These are phyloP conservation scores for Alternaria sp. DNA, from an alignment of 2,329 filamentous ascomycete genomes.

Conservation along the genomic window DNA sequence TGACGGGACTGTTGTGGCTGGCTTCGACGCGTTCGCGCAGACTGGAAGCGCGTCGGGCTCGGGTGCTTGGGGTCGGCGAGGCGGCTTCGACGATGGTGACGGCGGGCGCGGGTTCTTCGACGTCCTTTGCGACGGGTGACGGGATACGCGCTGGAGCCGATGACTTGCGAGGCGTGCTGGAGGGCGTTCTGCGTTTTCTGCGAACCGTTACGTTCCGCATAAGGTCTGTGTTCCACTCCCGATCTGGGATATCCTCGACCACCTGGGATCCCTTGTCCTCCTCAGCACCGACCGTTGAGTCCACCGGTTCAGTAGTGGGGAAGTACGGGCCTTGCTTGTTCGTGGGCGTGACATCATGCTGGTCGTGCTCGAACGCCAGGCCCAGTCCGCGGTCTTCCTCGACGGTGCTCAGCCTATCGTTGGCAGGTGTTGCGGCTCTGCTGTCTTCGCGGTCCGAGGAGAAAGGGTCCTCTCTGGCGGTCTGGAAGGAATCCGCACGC, in stretches of 20 bases:
- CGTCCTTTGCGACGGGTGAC: not conserved
- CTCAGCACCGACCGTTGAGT: constrained; percentile 17
- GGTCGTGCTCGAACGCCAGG: constrained; percentile 44
- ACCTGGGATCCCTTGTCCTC: constrained; percentile 24
- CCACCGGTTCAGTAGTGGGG: constrained; percentile 11
- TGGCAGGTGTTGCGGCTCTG: constrained; percentile 35
- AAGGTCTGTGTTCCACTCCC: constrained; percentile 50
- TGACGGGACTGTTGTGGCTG: constrained; percentile 41
- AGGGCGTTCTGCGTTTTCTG: constrained; percentile 40
- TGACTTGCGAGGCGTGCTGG: constrained; percentile 26
- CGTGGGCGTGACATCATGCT: constrained; percentile 42
- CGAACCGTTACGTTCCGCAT: constrained; percentile 53
- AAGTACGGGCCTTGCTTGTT: constrained; percentile 24
- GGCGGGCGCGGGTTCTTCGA: constrained; percentile 2
- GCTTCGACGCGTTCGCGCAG: constrained; percentile 44
- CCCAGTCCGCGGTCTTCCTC: constrained; percentile 44
- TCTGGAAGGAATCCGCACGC: constrained; percentile 55
- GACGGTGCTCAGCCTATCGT: constrained; percentile 36
- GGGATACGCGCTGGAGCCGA: constrained; percentile 7
- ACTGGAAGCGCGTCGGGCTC: constrained; percentile 31
- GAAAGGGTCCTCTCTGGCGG: constrained; percentile 51
- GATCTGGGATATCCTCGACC: constrained; percentile 38
- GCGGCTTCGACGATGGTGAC: constrained; percentile 20
- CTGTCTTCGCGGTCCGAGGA: constrained; percentile 44
- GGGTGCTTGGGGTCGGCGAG: constrained; percentile 28